These are phyloP conservation scores for Lactuca saligna DNA, from an alignment of 129 eudicot genomes.

Conservation along the genomic window DNA sequence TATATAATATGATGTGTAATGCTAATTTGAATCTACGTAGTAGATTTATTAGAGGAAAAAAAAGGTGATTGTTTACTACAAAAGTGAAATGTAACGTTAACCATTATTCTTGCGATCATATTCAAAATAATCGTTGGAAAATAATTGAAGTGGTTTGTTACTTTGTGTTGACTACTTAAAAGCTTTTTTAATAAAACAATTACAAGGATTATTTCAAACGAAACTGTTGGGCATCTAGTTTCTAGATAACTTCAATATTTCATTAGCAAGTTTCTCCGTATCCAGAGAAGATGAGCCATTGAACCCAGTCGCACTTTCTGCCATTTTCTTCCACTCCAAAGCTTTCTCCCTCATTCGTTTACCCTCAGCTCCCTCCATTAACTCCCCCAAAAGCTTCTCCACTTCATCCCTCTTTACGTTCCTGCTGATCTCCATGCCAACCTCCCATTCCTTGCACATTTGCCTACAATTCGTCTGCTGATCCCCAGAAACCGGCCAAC, in stretches of 20 bases:
- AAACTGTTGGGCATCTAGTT: not conserved
- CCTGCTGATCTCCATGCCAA: conserved; percentile 55
- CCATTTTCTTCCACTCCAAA: conserved; percentile 54
- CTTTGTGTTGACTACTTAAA: not conserved
- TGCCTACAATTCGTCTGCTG: conserved; percentile 60
- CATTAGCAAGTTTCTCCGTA: conserved; percentile 26
- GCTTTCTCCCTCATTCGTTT: conserved; percentile 38
- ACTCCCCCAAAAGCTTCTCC: conserved; percentile 42
- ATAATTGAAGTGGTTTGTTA: too few relatives aligned
- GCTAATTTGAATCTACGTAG: too few relatives aligned
- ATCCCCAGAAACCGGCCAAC: conserved; percentile 62
- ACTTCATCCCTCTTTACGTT: conserved; percentile 52
- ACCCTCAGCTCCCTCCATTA: conserved; percentile 49
- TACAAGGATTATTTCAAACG: not conserved
- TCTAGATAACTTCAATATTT: conserved; percentile 4
- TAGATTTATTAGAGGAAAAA: too few relatives aligned
- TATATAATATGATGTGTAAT: too few relatives aligned
- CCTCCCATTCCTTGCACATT: conserved; percentile 47
- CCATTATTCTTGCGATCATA: too few relatives aligned
- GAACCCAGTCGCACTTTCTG: conserved; percentile 36
- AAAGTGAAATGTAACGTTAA: too few relatives aligned
- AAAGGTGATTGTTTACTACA: too few relatives aligned
- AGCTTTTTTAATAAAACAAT: not conserved
- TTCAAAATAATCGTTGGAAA: too few relatives aligned
- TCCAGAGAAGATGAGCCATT: conserved; percentile 40